Evolutionary conservation across 345 rosid genomes (phyloP), one percentile per base, ranked within the genome.

Genomic region (Bretschneidera sinensis): DNA sequence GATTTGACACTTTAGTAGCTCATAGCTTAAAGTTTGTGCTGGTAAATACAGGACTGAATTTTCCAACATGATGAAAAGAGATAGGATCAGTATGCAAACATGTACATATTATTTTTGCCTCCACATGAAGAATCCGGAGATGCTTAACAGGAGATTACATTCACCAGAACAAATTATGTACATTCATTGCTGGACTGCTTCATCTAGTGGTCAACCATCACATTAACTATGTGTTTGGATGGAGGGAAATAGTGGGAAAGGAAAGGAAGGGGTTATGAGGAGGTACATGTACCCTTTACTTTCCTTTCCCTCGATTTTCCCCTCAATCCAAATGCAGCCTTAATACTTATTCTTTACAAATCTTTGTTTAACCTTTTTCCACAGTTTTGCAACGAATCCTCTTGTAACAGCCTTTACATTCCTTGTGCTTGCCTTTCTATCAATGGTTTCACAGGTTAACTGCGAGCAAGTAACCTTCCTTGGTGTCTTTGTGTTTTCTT

Each of bases 351-450:
- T 5, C 45, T 11, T 7, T 11, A 39, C 9, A 13, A 39, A 13
- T 39, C 75, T 65, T 54, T 66, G 72, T 61, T 63, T 81, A 18
- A 76, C 69, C 51, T 78, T 79, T 71, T 77, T 76, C 83, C 83
- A 79, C 17, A 82, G 68, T 69, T 60, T 70, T 33, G 70, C 54
- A 4, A 70, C 57, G 4, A 78, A 48, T 53, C 76, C 75, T 43
- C 64, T 21, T 18, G 59, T 18, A 19, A 51, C 71, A 6, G 62
- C 34, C 52, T 24, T n/a, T n/a, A n/a, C n/a, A n/a, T n/a, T 43
- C 17, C 43, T 52, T 0, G 21, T 51, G 59, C 63, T 18, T 1
- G 45, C 57, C 35, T 43, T 48, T 52, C 57, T 62, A 63, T 34
- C 24, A 4, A 24, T 17, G 21, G 48, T 51, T 35, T 33, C 28